A percentile compares a stretch with the other conserved stretches of the same genome.
phyloP scores from a whole-genome alignment of 1,139 yeast species.

The Tardiomyces blankii region DNA sequence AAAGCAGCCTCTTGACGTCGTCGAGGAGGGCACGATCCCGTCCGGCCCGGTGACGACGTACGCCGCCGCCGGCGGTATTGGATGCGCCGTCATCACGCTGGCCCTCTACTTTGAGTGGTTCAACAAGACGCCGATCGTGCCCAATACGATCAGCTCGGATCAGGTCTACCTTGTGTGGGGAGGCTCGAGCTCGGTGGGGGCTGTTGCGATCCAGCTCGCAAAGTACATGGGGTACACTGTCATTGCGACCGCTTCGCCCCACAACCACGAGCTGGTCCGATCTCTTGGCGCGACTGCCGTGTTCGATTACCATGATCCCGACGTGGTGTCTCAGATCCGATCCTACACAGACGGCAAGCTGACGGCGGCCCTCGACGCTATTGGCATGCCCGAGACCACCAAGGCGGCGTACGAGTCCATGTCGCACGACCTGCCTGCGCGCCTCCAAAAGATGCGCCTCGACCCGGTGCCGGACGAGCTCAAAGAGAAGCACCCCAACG shows the following conservation, averaged over 20 bases:
- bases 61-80: conserved; percentile 53
- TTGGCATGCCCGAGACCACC: conserved; percentile 23
- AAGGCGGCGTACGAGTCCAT: conserved; percentile 1
- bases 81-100: conserved; percentile 26
- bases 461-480: neutral
- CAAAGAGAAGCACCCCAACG: neutral
- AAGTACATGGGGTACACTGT: conserved; percentile 41
- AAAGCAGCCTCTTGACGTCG: conserved; percentile 7
- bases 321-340: conserved; percentile 42
- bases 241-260: conserved; percentile 40
- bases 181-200: conserved; percentile 47
- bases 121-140: conserved; percentile 2
- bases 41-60: conserved; percentile 35
- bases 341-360: conserved; percentile 31
- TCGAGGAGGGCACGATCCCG: conserved; percentile 15
- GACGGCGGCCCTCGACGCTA: conserved; percentile 46
- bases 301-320: conserved; percentile 48
- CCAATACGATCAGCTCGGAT: conserved; percentile 11
- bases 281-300: conserved; percentile 47
- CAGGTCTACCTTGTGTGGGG: conserved; percentile 45
- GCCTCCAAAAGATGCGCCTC: conserved; percentile 1
- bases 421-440: conserved; percentile 1
- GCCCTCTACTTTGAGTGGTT: conserved; percentile 9
- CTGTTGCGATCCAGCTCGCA: conserved; percentile 45
- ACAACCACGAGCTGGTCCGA: conserved; percentile 34